Conservation (phyloP, 805 yeast species). For the Candida namnaoensis region DNA sequence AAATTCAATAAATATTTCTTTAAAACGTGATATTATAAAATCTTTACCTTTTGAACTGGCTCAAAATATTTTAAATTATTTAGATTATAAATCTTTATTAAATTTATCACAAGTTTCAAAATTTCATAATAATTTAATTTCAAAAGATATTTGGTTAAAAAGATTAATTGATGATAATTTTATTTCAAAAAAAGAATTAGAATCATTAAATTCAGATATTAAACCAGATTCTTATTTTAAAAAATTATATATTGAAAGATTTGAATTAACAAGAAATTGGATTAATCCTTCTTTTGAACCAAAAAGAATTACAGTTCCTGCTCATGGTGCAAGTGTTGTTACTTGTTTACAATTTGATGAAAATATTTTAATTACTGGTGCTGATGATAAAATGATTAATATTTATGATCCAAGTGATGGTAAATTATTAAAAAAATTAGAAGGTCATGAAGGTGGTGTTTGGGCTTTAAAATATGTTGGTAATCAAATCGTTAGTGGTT, state of each 20-base stretch:
- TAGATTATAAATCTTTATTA: slow-evolving; percentile 57
- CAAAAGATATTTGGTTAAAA: slow-evolving; percentile 61
- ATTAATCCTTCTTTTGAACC: slow-evolving; percentile 67
- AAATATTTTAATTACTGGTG: slow-evolving; percentile 84
- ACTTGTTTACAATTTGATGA: slow-evolving; percentile 93
- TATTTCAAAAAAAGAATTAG: slow-evolving; percentile 29
- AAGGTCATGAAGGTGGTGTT: slow-evolving; percentile 96
- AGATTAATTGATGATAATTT: slow-evolving; percentile 56
- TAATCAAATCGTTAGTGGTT: slow-evolving; percentile 82
- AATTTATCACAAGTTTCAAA: slow-evolving; percentile 56
- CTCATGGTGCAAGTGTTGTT: slow-evolving; percentile 76
- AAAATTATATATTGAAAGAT: slow-evolving; percentile 11
- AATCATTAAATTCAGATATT: slow-evolving; percentile 21
- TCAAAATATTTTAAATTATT: slow-evolving; percentile 49
- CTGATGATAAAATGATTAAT: slow-evolving; percentile 78
- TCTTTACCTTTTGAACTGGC: slow-evolving; percentile 71
- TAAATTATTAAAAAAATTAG: slow-evolving; percentile 45
- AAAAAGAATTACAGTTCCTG: slow-evolving; percentile 51
- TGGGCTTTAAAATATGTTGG: slow-evolving; percentile 93
- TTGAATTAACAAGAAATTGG: slow-evolving; percentile 53
- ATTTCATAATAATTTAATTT: slow-evolving; percentile 61
- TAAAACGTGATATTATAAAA: slow-evolving; percentile 67
- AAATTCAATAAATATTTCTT: slow-evolving; percentile 38
- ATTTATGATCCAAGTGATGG: slow-evolving; percentile 78
- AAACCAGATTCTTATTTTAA: slow-evolving; percentile 8